Conservation (phyloP, 2,329 filamentous ascomycete genomes). For the Fusarium sp. region DNA sequence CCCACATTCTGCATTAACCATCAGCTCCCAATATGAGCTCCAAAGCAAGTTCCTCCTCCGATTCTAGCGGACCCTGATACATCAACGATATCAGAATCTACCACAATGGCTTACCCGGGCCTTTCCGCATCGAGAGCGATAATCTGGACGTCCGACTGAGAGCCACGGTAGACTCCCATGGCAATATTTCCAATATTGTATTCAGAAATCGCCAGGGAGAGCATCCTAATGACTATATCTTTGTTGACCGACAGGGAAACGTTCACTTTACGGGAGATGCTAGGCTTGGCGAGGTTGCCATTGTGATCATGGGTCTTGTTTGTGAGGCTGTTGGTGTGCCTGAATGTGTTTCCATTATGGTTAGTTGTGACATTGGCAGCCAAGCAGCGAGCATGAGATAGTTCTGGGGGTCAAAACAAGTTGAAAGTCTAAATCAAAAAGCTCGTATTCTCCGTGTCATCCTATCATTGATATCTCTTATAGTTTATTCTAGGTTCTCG, state of each 20-base stretch:
- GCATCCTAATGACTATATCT: not conserved
- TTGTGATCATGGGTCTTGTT: not conserved
- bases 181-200: not conserved
- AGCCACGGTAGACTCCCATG: not conserved
- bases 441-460: no score
- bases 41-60: not conserved
- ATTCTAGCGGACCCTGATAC: not conserved
- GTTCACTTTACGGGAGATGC: not conserved
- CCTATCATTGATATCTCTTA: no score
- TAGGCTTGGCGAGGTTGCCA: not conserved
- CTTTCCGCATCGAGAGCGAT: not conserved
- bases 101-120: not conserved
- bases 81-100: not conserved
- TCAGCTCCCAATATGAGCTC: not conserved
- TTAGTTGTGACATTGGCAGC: not conserved
- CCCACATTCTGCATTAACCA: no score
- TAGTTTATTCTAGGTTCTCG: fast-evolving
- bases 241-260: not conserved
- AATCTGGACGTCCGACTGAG: not conserved
- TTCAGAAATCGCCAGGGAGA: not conserved
- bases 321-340: not conserved
- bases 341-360: not conserved
- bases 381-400: not conserved
- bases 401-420: fast-evolving
- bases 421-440: no score